Conservation (phyloP, 1,284 basidiomycete genomes). For the Mycosarcoma mackinlayi region DNA sequence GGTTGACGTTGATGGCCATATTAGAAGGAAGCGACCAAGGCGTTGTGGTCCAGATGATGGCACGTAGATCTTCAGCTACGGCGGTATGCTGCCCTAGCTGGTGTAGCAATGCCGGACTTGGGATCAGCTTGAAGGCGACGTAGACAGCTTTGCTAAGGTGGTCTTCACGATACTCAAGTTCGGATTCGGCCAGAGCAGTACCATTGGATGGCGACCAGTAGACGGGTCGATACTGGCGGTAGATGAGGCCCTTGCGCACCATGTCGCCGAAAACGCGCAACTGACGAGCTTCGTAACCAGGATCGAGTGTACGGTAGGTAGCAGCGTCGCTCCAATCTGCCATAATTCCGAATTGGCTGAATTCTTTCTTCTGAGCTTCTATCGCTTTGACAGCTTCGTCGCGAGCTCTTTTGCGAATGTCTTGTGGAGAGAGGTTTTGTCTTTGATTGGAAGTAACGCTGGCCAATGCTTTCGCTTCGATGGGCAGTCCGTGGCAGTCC, state of each 20-base stretch:
- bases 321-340: slow-evolving; percentile 83
- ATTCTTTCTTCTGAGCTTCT: slow-evolving; percentile 81
- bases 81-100: slow-evolving; percentile 55
- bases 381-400: slow-evolving; percentile 82
- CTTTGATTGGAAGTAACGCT: slow-evolving; percentile 72
- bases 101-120: slow-evolving; percentile 16
- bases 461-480: slow-evolving; percentile 70
- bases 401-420: slow-evolving; percentile 80
- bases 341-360: slow-evolving; percentile 87
- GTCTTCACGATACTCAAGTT: slow-evolving; percentile 88
- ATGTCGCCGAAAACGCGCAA: slow-evolving; percentile 86
- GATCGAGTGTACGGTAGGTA: slow-evolving; percentile 79
- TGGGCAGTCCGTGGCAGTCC: slow-evolving; percentile 98
- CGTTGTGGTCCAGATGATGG: slow-evolving; percentile 98
- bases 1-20: slow-evolving; percentile 89
- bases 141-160: slow-evolving; percentile 89
- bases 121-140: slow-evolving; percentile 76
- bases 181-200: slow-evolving; percentile 94
- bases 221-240: slow-evolving; percentile 87
- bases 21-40: slow-evolving; percentile 97
- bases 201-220: slow-evolving; percentile 95
- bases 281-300: slow-evolving; percentile 87
- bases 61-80: slow-evolving; percentile 69
- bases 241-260: slow-evolving; percentile 83
- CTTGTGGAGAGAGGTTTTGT: slow-evolving; percentile 45